Evolutionary conservation across 164 flowering plant genomes (phyloP).

Genomic region (Amborella trichopoda): DNA sequence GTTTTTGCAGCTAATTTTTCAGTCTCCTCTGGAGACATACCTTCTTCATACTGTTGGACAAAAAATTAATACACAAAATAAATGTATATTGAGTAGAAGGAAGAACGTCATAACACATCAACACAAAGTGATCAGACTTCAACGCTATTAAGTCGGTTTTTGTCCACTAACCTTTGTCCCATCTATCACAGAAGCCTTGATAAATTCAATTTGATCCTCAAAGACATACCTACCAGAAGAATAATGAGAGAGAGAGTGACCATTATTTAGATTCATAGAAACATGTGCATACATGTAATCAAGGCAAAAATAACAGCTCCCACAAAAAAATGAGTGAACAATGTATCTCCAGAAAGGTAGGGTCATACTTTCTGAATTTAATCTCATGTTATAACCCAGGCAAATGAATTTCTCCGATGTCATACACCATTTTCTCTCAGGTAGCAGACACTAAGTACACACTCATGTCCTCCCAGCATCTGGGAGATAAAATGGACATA

Average conservation of each 20-base stretch:
- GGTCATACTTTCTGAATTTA: neutral
- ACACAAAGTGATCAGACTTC: neutral
- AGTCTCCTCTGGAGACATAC: conserved; percentile 17
- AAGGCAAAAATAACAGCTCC: too few relatives aligned
- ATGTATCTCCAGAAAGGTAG: neutral
- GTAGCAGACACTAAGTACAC: too few relatives aligned
- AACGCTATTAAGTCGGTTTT: neutral
- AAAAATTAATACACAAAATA: conserved; percentile 1
- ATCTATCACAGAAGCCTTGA: conserved; percentile 68
- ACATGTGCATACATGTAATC: neutral
- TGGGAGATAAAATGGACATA: too few relatives aligned
- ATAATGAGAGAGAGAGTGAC: neutral
- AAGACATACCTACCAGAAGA: conserved; percentile 55
- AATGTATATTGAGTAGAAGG: neutral
- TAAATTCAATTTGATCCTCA: conserved; percentile 95
- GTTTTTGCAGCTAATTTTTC: conserved; percentile 40
- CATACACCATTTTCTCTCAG: too few relatives aligned
- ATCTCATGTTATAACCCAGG: too few relatives aligned
- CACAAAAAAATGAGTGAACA: neutral
- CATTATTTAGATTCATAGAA: too few relatives aligned
- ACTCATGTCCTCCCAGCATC: too few relatives aligned
- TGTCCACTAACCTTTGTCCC: conserved; percentile 49
- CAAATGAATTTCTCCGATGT: too few relatives aligned
- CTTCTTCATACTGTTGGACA: conserved; percentile 46
- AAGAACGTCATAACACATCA: neutral